Conservation (phyloP, 2,329 filamentous ascomycete species). For the Penicillium paneum region DNA sequence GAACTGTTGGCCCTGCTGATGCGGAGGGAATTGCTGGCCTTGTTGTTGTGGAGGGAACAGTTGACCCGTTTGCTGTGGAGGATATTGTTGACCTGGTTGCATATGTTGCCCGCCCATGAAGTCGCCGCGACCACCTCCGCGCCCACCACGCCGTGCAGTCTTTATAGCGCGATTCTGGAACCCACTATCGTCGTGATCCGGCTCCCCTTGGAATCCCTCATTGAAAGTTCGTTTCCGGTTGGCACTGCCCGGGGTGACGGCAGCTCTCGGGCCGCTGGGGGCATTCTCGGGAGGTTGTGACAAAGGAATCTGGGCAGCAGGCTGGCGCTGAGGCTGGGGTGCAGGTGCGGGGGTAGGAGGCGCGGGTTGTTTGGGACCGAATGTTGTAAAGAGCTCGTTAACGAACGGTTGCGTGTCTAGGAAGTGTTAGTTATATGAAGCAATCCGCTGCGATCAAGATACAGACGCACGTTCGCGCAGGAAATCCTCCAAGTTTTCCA, state of each 20-base stretch:
- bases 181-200: constrained; percentile 40
- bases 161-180: constrained; percentile 50
- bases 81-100: constrained; percentile 28
- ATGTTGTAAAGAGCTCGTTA: constrained; percentile 53
- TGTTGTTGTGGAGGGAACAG: constrained; percentile 27
- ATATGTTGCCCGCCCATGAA: constrained; percentile 33
- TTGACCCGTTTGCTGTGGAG: constrained; percentile 21
- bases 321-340: constrained; percentile 22
- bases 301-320: constrained; percentile 16
- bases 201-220: constrained; percentile 48
- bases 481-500: constrained; percentile 58
- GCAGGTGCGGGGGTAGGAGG: constrained; percentile 20
- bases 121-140: constrained; percentile 45
- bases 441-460: constrained; percentile 17
- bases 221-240: constrained; percentile 54
- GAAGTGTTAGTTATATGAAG: constrained; percentile 14
- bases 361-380: constrained; percentile 45
- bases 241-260: constrained; percentile 24
- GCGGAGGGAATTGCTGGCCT: constrained; percentile 29
- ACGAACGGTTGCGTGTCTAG: constrained; percentile 54
- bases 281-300: constrained; percentile 24
- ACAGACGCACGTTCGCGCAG: constrained; percentile 48
- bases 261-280: constrained; percentile 21
- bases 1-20: constrained; percentile 25
- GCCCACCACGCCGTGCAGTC: constrained; percentile 36